Percentiles rank a stretch among this genome's conserved stretches.
These are phyloP conservation scores for Ogataea salicorniae DNA, from an alignment of 805 yeast species.

Conservation along the genomic window DNA sequence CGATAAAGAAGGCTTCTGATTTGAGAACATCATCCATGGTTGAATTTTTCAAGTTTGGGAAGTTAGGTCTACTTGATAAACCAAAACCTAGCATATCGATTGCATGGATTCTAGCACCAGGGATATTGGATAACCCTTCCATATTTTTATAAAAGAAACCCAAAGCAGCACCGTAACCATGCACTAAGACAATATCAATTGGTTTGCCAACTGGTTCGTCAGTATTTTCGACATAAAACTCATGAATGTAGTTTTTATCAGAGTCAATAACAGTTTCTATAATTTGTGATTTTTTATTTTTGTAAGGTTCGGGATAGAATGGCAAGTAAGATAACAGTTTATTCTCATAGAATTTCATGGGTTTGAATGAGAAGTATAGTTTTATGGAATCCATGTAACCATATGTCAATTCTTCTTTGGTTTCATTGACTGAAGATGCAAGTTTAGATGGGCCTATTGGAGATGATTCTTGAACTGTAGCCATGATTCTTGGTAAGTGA, in stretches of 20 bases:
- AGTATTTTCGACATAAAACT: conserved; percentile 51
- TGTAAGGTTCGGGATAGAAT: conserved; percentile 51
- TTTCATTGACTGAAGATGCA: background rate
- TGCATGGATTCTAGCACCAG: conserved; percentile 57
- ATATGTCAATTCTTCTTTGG: conserved; percentile 3
- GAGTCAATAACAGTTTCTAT: conserved; percentile 52
- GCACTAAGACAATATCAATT: conserved; percentile 57
- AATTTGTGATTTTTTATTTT: conserved; percentile 38
- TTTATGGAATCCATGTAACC: conserved; percentile 21
- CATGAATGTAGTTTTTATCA: conserved; percentile 55
- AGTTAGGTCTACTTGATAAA: conserved; percentile 52
- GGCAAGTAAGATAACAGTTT: conserved; percentile 52
- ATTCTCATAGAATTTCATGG: conserved; percentile 28
- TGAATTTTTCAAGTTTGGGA: conserved; percentile 23
- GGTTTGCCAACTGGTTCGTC: conserved; percentile 19
- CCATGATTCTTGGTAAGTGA: background rate
- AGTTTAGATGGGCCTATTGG: background rate
- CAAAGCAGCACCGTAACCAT: conserved; percentile 90
- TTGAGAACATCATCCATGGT: conserved; percentile 36
- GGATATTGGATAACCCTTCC: conserved; percentile 42
- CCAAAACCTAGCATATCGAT: conserved; percentile 74
- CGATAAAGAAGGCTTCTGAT: conserved; percentile 55
- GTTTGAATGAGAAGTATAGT: conserved; percentile 22
- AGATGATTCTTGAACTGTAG: background rate
- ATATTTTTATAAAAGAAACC: conserved; percentile 76